phyloP scores from a whole-genome alignment of 2,329 filamentous ascomycete species.

The Gnomoniopsis smithogilvyi region DNA sequence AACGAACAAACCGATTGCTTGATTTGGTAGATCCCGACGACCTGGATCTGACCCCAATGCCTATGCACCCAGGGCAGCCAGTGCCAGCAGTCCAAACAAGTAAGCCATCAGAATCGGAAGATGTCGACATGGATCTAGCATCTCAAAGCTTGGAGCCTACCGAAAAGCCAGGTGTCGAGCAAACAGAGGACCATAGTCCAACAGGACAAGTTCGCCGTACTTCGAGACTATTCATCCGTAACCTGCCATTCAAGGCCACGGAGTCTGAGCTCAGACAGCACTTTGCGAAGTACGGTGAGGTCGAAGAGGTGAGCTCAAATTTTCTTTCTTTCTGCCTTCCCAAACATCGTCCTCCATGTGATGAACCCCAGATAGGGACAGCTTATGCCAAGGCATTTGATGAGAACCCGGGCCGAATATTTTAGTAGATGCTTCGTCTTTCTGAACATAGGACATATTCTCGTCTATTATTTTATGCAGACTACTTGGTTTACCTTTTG shows the following conservation, averaged over 20 bases:
- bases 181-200: constrained; percentile 36
- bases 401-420: constrained; percentile 88
- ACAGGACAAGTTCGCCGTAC: constrained; percentile 67
- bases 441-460: constrained; percentile 53
- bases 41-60: constrained; percentile 21
- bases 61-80: constrained; percentile 20
- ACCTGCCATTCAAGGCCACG: constrained; percentile 76
- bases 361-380: constrained; percentile 99
- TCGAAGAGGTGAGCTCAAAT: constrained; percentile 77
- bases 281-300: constrained; percentile 69
- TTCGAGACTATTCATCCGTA: constrained; percentile 81
- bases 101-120: constrained; percentile 9
- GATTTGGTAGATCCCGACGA: constrained; percentile 79
- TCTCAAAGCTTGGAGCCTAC: constrained; percentile 21
- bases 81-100: constrained; percentile 17
- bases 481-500: constrained; percentile 19
- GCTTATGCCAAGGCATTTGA: constrained; percentile 92
- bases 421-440: constrained; percentile 99
- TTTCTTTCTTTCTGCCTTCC: constrained; percentile 19
- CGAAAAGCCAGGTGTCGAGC: constrained; percentile 14
- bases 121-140: constrained; percentile 14
- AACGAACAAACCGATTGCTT: constrained; percentile 79
- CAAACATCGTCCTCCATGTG: constrained; percentile 43
- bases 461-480: constrained; percentile 22
- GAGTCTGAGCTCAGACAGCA: constrained; percentile 72